Evolutionary conservation across 192 early-diverging fungal species (phyloP), one percentile per base, ranked within the genome.

Genomic region (Backusella tarrabulga): DNA sequence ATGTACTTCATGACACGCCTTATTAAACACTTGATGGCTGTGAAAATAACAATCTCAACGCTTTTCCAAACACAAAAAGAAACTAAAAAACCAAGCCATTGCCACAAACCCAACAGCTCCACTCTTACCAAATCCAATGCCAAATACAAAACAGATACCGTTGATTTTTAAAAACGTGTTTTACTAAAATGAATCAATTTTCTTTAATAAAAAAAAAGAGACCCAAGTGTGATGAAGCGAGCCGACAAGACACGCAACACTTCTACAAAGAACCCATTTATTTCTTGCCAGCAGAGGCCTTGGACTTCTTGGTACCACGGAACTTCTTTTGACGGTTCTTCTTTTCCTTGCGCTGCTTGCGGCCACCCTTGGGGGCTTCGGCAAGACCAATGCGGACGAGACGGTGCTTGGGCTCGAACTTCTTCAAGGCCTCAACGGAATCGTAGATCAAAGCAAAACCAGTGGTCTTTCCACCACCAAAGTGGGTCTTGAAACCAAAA

Each of bases 281-380:
- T 79, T 79, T 79, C 78, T 79, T 79, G 78, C 78, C 78, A 72
- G 56, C 41, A 81, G 87, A 80, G 78, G 86, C 90, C 87, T 92
- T 92, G 85, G 87, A 85, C 92, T 97, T 99, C 88, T 94, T 95
- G 87, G 95, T 96, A 85, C 97, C 97, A 81, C 93, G 91, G 92
- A 97, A 88, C 93, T 97, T 99, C 95, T 99, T 99, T 85, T 90
- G 85, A 85, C 98, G 91, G 95, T 99, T 99, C 93, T 97, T 97
- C 86, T 93, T 91, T 87, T 99, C 96, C 95, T 97, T 99, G 85
- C 96, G 93, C 88, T 99, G 98, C 92, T 98, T 99, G 88, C 95
- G 94, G 76, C 95, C 91, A 75, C 88, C 89, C 84, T 90, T 92
- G 82, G 85, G 80, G 79, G 85, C 76, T 83, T 90, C 92, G 78